Conservation (phyloP, 768 basidiomycete species). For the Termitomyces sp. region DNA sequence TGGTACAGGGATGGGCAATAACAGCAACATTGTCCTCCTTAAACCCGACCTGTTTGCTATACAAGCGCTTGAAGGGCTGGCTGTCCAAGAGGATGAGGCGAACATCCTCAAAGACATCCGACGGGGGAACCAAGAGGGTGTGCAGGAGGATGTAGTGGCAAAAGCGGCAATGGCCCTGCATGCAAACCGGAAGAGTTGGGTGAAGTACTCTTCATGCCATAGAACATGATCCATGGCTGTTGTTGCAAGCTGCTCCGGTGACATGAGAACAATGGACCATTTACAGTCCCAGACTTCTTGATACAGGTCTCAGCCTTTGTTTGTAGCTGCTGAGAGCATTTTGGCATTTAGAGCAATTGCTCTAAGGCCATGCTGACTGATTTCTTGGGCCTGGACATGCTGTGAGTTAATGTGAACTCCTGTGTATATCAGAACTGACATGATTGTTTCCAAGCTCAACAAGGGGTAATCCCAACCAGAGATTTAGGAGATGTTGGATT, state of each 20-base stretch:
- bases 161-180: no score
- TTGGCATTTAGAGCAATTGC: not conserved
- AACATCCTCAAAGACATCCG: no score
- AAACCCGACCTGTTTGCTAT: no score
- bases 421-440: no score
- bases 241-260: not conserved
- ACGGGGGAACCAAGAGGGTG: no score
- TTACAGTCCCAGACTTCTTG: not conserved
- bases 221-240: not conserved
- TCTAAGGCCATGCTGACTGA: not conserved
- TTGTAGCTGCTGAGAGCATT: not conserved
- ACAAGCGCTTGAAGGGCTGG: no score
- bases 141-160: no score
- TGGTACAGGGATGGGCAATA: no score
- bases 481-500: constrained; percentile 3
- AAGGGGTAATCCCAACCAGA: constrained; percentile 17
- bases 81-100: no score
- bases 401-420: not conserved
- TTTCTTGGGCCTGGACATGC: not conserved
- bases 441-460: constrained; percentile 18
- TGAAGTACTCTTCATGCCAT: not conserved
- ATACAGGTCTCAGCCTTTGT: not conserved
- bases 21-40: no score
- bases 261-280: not conserved
- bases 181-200: no score